Evolutionary conservation across 768 basidiomycete species (phyloP).

Genomic region (Trametopsis cervina): DNA sequence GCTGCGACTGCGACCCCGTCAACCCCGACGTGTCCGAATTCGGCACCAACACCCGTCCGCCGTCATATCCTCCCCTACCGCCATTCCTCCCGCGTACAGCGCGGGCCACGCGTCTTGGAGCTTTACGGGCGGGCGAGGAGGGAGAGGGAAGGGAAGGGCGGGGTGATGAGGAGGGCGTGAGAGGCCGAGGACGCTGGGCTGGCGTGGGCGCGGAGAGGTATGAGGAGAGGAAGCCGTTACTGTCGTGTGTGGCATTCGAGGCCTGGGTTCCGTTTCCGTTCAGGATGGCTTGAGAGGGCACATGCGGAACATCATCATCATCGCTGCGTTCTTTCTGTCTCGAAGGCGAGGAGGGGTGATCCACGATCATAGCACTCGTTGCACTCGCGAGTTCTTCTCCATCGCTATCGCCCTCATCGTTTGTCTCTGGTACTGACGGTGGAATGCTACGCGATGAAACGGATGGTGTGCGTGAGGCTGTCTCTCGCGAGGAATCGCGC

Average conservation of each 20-base stretch:
- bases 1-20: conserved; percentile 22
- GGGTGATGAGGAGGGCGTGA: background rate
- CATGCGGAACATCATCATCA: no score
- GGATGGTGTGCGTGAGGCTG: no score
- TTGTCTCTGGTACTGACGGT: no score
- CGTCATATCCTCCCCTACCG: background rate
- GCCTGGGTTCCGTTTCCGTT: no score
- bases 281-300: no score
- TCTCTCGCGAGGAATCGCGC: no score
- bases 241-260: background rate
- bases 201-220: background rate
- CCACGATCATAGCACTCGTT: no score
- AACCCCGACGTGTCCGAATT: conserved; percentile 8
- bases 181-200: background rate
- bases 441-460: no score
- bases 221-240: background rate
- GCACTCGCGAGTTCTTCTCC: no score
- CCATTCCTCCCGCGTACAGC: background rate
- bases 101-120: background rate
- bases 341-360: no score
- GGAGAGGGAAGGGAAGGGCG: background rate
- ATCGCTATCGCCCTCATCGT: no score
- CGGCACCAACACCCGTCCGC: conserved; percentile 7
- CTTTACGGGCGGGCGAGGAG: background rate
- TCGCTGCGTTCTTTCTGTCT: no score